Evolutionary conservation across 2,329 filamentous ascomycete species (phyloP), one percentile per base, ranked within the genome.

Genomic region (Cladosporium phlei): DNA sequence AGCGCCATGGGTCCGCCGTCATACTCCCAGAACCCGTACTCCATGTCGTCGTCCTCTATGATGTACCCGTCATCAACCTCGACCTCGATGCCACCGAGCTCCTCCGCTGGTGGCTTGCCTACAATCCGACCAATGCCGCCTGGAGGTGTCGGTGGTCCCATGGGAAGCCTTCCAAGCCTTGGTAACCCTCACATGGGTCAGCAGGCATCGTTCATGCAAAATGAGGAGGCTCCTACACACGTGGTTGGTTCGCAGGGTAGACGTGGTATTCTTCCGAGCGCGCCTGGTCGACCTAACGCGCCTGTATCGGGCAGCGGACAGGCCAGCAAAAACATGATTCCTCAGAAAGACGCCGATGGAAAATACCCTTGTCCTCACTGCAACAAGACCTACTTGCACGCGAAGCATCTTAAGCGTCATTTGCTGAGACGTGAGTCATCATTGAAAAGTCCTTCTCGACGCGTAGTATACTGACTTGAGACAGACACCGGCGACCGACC

Each of bases 351-450:
- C 68, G 88, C 89, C 7, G 91, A 97, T 66, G 93, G 93, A 64
- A 97, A 97, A 74, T 98, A 94, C 65, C 91, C 93, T 50, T 98
- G 93, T 71, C 89, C 89, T 60, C 90, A 97, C 68, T 98, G 93
- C 73, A 95, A 88, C 61, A 97, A 97, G 76, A 96, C 90, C 5
- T 98, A 98, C 65, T 77, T 97, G 48, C 93, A 97, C 67, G 86
- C 91, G 37, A 97, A 98, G 76, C 93, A 97, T 70, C 71, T 97
- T 59, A 97, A 97, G 79, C 86, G 93, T 61, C 93, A 97, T 77
- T 79, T 97, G 50, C 75, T 97, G 59, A 79, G 93, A 77, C 93
- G 91, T 96, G 79, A 89, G 90, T 86, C 42, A 45, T 20, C n/a
- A n/a, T n/a, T n/a, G n/a, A n/a, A n/a, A n/a, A n/a, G n/a, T n/a